Percentiles rank a stretch among this genome's conserved stretches.
Evolutionary conservation across 352 stramenopile genomes (phyloP).

Genomic region (Phytophthora citricola): DNA sequence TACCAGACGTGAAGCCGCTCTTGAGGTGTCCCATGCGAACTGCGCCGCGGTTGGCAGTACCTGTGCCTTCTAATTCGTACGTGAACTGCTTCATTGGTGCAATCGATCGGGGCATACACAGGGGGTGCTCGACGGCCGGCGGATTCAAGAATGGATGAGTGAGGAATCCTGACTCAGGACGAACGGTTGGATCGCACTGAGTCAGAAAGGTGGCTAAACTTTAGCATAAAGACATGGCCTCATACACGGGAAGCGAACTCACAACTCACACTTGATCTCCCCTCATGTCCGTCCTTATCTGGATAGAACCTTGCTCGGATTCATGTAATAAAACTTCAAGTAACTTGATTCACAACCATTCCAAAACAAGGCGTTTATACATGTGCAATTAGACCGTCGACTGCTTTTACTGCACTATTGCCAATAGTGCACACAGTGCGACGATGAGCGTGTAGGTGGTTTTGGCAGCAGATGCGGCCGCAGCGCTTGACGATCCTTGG

Average conservation of each 20-base stretch:
- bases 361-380: too few species aligned
- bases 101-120: neutral
- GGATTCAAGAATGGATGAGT: conserved; percentile 7
- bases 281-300: conserved; percentile 8
- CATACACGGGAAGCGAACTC: neutral
- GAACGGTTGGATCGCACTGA: conserved; percentile 2
- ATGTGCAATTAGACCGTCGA: neutral
- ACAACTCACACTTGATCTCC: neutral
- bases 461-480: neutral
- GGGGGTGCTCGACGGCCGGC: neutral
- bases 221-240: neutral
- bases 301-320: too few species aligned
- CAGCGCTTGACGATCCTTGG: conserved; percentile 24
- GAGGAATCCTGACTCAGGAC: neutral
- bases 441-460: neutral
- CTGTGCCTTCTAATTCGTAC: conserved; percentile 29
- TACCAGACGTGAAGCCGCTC: conserved; percentile 37
- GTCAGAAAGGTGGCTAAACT: too few species aligned
- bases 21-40: conserved; percentile 31
- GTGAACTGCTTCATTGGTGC: conserved; percentile 35
- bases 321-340: too few species aligned
- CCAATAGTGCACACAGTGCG: neutral
- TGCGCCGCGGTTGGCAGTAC: conserved; percentile 35
- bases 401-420: conserved; percentile 1
- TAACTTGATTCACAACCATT: too few species aligned